phyloP scores from a whole-genome alignment of 2,329 filamentous ascomycete species.

The Epicoccum nigrum region DNA sequence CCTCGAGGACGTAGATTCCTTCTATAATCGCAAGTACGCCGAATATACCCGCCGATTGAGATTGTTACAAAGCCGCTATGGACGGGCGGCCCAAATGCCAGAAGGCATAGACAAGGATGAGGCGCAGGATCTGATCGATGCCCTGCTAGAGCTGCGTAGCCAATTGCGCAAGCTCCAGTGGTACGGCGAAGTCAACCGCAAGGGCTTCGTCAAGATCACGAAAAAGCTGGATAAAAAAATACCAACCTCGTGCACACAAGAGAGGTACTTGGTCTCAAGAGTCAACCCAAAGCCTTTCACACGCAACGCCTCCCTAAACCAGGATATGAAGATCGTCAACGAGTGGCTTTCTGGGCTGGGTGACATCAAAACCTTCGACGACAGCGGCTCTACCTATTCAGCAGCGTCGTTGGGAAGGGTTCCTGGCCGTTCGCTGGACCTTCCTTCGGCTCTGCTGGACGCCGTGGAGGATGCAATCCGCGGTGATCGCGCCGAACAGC shows the following conservation, averaged over 20 bases:
- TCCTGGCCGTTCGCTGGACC: slow-evolving; percentile 74
- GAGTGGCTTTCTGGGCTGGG: slow-evolving; percentile 86
- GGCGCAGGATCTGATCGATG: slow-evolving; percentile 86
- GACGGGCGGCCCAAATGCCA: slow-evolving; percentile 70
- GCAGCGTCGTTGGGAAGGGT: slow-evolving; percentile 75
- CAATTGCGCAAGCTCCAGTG: slow-evolving; percentile 91
- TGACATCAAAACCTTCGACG: slow-evolving; percentile 77
- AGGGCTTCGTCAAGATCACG: slow-evolving; percentile 96
- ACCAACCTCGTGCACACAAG: slow-evolving; percentile 74
- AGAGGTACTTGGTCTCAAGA: slow-evolving; percentile 86
- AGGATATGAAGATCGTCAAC: slow-evolving; percentile 75
- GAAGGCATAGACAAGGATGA: slow-evolving; percentile 85
- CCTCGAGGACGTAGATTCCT: slow-evolving; percentile 92
- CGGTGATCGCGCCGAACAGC: slow-evolving; percentile 65
- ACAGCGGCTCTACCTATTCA: slow-evolving; percentile 73
- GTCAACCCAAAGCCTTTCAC: slow-evolving; percentile 90
- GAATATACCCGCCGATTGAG: slow-evolving; percentile 85
- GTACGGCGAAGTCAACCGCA: slow-evolving; percentile 96
- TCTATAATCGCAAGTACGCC: slow-evolving; percentile 94
- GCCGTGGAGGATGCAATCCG: slow-evolving; percentile 74
- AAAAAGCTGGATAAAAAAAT: slow-evolving; percentile 99
- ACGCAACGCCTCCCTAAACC: slow-evolving; percentile 67
- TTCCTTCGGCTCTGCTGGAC: slow-evolving; percentile 73
- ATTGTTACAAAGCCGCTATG: slow-evolving; percentile 87
- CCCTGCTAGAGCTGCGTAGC: slow-evolving; percentile 83